These are phyloP conservation scores for Choricystis sp. DNA, from an alignment of 139 green algal genomes.

Conservation along the genomic window DNA sequence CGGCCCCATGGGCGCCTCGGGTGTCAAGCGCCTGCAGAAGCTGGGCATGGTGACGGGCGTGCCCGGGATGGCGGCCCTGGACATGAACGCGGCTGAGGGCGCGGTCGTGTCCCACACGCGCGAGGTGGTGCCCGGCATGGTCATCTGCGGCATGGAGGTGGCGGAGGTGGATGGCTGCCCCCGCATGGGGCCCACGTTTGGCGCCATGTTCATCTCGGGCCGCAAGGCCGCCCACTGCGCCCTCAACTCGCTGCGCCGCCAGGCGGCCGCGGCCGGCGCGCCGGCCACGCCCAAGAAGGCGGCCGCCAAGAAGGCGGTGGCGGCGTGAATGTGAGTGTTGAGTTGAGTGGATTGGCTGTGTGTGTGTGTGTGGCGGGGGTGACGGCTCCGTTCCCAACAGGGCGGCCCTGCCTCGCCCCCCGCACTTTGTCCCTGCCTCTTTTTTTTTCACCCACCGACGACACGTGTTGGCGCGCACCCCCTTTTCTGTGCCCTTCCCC, in stretches of 20 bases:
- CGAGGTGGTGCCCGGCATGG: conserved; percentile 87
- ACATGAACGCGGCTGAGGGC: conserved; percentile 91
- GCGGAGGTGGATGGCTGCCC: conserved; percentile 54
- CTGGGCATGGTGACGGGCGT: conserved; percentile 70
- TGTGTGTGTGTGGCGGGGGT: neutral
- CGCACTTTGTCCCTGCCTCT: too few species aligned
- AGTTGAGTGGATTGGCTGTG: too few species aligned
- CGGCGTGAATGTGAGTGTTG: too few species aligned
- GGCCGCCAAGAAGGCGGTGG: neutral
- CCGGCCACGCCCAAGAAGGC: too few species aligned
- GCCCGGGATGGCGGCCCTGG: conserved; percentile 85
- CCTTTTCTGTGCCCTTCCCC: too few species aligned
- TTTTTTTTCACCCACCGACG: too few species aligned
- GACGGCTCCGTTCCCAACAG: too few species aligned
- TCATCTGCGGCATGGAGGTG: conserved; percentile 90
- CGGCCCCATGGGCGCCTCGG: conserved; percentile 78
- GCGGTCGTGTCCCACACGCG: conserved; percentile 65
- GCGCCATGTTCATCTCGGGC: conserved; percentile 86
- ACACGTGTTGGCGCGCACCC: too few species aligned
- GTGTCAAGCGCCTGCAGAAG: conserved; percentile 74
- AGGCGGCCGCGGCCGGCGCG: neutral
- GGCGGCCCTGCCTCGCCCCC: too few species aligned
- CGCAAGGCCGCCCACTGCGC: conserved; percentile 82
- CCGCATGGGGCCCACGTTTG: conserved; percentile 93
- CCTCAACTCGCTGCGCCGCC: conserved; percentile 44